Base-by-base conservation (phyloP, 768 basidiomycete genomes). In the Rhizopogon roseolus region DNA sequence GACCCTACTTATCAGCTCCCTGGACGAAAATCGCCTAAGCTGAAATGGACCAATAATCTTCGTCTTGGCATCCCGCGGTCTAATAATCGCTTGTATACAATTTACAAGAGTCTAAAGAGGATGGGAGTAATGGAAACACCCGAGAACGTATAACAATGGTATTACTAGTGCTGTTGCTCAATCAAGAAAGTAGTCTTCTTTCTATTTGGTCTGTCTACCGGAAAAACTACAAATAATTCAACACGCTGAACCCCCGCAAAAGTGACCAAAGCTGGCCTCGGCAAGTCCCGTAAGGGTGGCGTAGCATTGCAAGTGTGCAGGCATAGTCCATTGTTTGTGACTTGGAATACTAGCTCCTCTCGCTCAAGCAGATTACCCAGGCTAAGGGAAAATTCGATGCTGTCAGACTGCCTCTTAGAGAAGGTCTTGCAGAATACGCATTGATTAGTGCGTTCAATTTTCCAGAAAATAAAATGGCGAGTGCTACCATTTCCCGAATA, bases 271-370 rank as follows among this genome's bases (percentile, higher is more conserved):
- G n/a, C n/a, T n/a, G n/a, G n/a, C n/a, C n/a, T n/a, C n/a, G n/a
- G n/a, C n/a, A n/a, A n/a, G n/a, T n/a, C n/a, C n/a, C n/a, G n/a
- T n/a, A n/a, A n/a, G n/a, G n/a, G n/a, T n/a, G n/a, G n/a, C n/a
- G n/a, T n/a, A n/a, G n/a, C n/a, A n/a, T n/a, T n/a, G n/a, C n/a
- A n/a, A n/a, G n/a, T n/a, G n/a, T n/a, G n/a, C n/a, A n/a, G n/a
- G n/a, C n/a, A n/a, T n/a, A 69, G 68, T 70, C 93, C 95, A 11
- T 76, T 99, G 52, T 99, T 99, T 70, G 93, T 98, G 32, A 98
- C 96, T 6, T 99, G 95, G 95, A 94, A 93, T 70, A 86, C 82
- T 42, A 80, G 79, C 54, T 76, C 81, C 32, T 77, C 76, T 54
- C 82, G 81, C 53, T 73, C 81, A 17, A 83, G 82, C 32, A 79